Base-by-base conservation (phyloP, 257 asterid genomes). In the Solanum clarkiae region DNA sequence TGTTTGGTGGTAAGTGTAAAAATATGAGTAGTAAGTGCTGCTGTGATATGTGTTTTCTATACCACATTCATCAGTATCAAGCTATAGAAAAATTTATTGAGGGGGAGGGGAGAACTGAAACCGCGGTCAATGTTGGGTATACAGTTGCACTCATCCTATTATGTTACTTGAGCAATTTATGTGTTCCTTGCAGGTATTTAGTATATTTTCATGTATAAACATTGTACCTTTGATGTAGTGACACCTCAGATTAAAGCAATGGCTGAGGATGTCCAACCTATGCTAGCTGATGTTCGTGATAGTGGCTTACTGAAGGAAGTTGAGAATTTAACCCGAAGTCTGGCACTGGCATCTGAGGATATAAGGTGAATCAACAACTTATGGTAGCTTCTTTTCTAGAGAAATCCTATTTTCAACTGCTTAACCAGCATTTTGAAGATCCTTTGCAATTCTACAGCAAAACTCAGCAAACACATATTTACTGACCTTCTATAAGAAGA, bases 241-340 rank as follows among this genome's bases (percentile, higher is more conserved):
- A 89, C 88, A 87, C 90, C 93, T 90, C 98, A 97, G 99, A 94
- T 97, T 86, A 88, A 93, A 90, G 98, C 97, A 93, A 91, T 97
- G 93, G 95, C 98, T 86, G 98, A 93, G 82, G 97, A 95, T 89
- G 84, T 95, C 81, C 95, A 97, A 88, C 98, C 99, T 80, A 87
- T 97, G 87, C 87, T 97, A 89, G 93, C 98, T 84, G 98, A 95
- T 90, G 92, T 95, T 86, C 94, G 90, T 74, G 96, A 92, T 84
- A 87, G 98, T 89, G 98, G 98, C 85, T 91, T 97, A 93, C 90
- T 97, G 88, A 93, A 92, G 91, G 98, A 95, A 87, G 96, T 92
- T 79, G 98, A 97, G 87, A 88, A 90, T 87, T 92, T 97, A 87
- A 94, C 97, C 80, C 94, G 91, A 91, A 97, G 96, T 94, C 94